phyloP scores from a whole-genome alignment of 176 grass and related monocot genomes.

The Triticum aestivum region IWGSC_CS_RefSeq_v2.1 NC_057810.1:660927239-660927738 shows the following conservation, averaged over 20 bases:
- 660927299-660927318: neutral
- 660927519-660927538: too few relatives aligned
- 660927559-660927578: too few relatives aligned
- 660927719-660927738: neutral
- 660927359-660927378: too few relatives aligned
- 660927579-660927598: too few relatives aligned
- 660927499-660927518: too few relatives aligned
- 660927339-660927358: neutral
- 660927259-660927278: neutral
- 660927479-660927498: too few relatives aligned
- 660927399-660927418: neutral
- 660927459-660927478: neutral
- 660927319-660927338: neutral
- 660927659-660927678: constrained; percentile 38
- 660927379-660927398: too few relatives aligned
- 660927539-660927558: too few relatives aligned
- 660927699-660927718: too few relatives aligned
- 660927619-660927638: neutral
- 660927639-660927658: constrained; percentile 28
- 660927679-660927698: constrained; percentile 30
- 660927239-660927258: neutral
- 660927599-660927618: too few relatives aligned
- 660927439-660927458: neutral
- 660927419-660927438: neutral
- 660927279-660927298: too few relatives aligned